Evolutionary conservation across 2,329 filamentous ascomycete genomes (phyloP).

Genomic region (Alternaria triticina): DNA sequence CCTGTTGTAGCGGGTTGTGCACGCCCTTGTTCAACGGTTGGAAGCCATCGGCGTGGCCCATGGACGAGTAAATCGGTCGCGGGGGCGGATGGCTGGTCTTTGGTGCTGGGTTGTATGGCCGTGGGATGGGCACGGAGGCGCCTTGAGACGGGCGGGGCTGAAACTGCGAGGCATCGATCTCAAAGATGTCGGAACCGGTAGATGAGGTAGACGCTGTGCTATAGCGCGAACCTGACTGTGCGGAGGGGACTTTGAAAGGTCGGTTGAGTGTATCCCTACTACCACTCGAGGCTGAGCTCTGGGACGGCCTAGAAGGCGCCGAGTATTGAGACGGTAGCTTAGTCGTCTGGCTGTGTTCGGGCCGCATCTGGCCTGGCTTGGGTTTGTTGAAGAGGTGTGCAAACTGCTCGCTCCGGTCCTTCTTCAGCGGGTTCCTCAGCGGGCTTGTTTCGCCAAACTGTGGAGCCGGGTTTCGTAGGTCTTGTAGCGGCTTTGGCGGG

Average conservation of each 20-base stretch:
- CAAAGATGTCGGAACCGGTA: constrained; percentile 40
- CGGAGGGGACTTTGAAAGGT: constrained; percentile 23
- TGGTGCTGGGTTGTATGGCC: constrained; percentile 55
- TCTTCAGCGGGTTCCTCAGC: constrained; percentile 57
- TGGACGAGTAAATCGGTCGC: constrained; percentile 61
- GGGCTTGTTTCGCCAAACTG: constrained; percentile 67
- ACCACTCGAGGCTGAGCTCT: not conserved
- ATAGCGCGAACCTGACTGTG: constrained; percentile 29
- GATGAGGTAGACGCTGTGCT: constrained; percentile 32
- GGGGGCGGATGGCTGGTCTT: constrained; percentile 58
- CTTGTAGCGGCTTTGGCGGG: constrained; percentile 38
- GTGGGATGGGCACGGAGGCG: constrained; percentile 53
- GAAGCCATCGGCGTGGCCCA: constrained; percentile 49
- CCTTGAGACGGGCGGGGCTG: constrained; percentile 34
- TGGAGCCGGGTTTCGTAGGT: constrained; percentile 35
- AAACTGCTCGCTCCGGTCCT: constrained; percentile 36
- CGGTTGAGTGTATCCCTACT: constrained; percentile 11
- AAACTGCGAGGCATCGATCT: constrained; percentile 45
- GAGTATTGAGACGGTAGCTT: constrained; percentile 31
- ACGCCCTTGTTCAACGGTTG: constrained; percentile 45
- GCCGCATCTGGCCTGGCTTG: constrained; percentile 55
- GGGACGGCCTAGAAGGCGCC: constrained; percentile 7
- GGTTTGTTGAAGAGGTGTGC: constrained; percentile 60
- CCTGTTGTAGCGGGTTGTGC: constrained; percentile 36
- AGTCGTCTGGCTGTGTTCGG: constrained; percentile 57